These are phyloP conservation scores for Verticillium nonalfalfae DNA, from an alignment of 2,329 filamentous ascomycete genomes.

Conservation along the genomic window DNA sequence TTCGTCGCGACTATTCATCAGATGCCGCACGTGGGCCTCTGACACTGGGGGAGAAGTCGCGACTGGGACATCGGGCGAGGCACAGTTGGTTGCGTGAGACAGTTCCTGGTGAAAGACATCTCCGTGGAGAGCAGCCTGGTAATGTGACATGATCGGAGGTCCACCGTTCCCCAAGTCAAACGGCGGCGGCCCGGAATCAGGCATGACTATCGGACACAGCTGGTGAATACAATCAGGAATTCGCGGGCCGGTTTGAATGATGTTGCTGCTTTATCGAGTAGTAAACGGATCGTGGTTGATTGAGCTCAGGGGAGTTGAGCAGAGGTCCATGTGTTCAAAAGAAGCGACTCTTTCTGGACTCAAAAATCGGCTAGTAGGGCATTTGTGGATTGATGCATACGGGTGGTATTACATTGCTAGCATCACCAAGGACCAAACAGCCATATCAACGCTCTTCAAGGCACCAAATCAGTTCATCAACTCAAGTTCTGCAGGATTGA, in stretches of 20 bases:
- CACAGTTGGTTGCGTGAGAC: neutral
- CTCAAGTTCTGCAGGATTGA: neutral
- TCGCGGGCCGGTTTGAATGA: neutral
- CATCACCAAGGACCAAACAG: no score
- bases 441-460: neutral
- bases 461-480: neutral
- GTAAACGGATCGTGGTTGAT: neutral
- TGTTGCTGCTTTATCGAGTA: neutral
- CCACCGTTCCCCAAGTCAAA: neutral
- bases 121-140: neutral
- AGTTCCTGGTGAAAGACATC: neutral
- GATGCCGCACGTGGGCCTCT: neutral
- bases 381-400: neutral
- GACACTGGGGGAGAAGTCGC: neutral
- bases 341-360: neutral
- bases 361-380: neutral
- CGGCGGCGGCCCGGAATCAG: neutral
- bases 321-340: neutral
- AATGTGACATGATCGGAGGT: neutral
- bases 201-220: neutral
- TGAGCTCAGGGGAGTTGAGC: neutral
- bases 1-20: neutral
- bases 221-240: neutral
- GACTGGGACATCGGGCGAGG: neutral
- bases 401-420: no score